Percentiles rank a stretch among this genome's conserved stretches.
phyloP scores from a whole-genome alignment of 2,329 filamentous ascomycete genomes.

The Ophiocordyceps australis region DNA sequence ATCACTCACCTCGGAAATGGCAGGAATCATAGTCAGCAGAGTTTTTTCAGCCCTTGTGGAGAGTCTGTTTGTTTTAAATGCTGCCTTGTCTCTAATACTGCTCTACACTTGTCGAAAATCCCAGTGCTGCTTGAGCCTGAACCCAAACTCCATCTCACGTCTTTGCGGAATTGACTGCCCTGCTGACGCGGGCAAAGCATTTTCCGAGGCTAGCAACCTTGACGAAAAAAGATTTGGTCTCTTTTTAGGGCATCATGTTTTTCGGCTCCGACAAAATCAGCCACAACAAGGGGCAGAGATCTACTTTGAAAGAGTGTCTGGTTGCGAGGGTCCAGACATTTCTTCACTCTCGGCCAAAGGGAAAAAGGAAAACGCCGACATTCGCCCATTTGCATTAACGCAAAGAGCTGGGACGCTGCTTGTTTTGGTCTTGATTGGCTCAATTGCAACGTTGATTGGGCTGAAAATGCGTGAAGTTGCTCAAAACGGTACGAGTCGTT shows the following conservation, averaged over 20 bases:
- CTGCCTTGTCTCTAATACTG: constrained; percentile 3
- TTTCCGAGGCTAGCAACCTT: constrained; percentile 3
- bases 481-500: neutral
- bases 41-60: constrained; percentile 12
- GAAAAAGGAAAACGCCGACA: neutral
- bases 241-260: constrained; percentile 3
- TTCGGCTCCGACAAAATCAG: constrained; percentile 3
- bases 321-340: neutral
- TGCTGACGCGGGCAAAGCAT: constrained; percentile 1
- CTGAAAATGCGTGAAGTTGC: neutral
- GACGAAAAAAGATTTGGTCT: constrained; percentile 3
- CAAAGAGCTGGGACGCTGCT: neutral
- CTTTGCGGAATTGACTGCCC: constrained; percentile 6
- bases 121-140: constrained; percentile 4
- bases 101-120: constrained; percentile 4
- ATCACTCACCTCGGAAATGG: constrained; percentile 3
- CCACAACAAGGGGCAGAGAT: too few relatives aligned
- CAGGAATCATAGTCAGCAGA: constrained; percentile 15
- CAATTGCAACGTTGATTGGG: neutral
- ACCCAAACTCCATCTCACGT: constrained; percentile 10
- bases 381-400: constrained; percentile 5
- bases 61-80: constrained; percentile 7
- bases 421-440: neutral
- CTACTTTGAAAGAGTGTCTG: neutral
- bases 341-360: neutral